These are phyloP conservation scores for Cupressus sempervirens DNA, from an alignment of 75 land plant species.

Conservation along the genomic window DNA sequence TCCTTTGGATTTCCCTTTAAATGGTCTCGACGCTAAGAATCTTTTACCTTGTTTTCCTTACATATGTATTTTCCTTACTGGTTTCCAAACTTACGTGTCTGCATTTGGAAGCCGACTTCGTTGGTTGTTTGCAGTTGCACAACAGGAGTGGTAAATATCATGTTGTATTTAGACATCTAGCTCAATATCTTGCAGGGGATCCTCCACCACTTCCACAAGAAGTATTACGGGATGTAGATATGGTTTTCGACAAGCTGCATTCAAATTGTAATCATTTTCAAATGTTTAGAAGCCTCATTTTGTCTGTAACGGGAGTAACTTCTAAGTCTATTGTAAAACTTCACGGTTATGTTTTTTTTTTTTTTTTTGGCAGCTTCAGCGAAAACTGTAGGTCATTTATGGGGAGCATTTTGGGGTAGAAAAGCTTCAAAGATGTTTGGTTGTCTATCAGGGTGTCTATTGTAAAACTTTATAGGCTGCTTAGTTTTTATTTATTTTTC, in stretches of 20 bases:
- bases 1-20: too few relatives aligned
- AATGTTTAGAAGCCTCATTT: neutral
- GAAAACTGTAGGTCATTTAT: constrained; percentile 13
- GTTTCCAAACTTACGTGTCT: neutral
- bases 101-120: neutral
- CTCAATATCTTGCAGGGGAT: constrained; percentile 13
- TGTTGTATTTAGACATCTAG: constrained; percentile 10
- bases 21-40: too few relatives aligned
- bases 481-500: constrained; percentile 13
- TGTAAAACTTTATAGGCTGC: neutral
- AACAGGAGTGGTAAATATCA: constrained; percentile 11
- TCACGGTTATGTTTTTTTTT: neutral
- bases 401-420: constrained; percentile 10
- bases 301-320: neutral
- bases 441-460: constrained; percentile 21
- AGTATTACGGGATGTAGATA: constrained; percentile 17
- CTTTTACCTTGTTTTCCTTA: neutral
- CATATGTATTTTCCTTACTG: neutral
- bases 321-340: neutral
- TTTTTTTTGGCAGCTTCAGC: constrained; percentile 9
- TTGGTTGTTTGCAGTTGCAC: neutral
- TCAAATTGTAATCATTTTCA: neutral
- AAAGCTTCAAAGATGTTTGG: constrained; percentile 16
- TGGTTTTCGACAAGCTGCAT: constrained; percentile 24
- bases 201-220: constrained; percentile 13